phyloP scores from a whole-genome alignment of 352 stramenopile species.

The Halophytophthora batemanensis region DNA sequence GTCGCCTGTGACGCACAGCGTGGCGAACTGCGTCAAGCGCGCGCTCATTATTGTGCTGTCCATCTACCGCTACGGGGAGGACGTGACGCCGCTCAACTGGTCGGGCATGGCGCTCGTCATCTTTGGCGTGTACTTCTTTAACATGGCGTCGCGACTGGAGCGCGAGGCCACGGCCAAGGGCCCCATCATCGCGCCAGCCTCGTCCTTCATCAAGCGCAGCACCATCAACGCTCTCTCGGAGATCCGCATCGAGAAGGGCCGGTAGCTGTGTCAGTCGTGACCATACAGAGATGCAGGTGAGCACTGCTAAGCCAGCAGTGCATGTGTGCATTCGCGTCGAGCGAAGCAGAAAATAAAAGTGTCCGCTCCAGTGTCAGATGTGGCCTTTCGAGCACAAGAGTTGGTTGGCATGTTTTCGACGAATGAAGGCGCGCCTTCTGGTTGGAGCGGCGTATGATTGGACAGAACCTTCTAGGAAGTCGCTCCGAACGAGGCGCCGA shows the following conservation, averaged over 20 bases:
- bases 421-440: too few relatives aligned
- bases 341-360: too few relatives aligned
- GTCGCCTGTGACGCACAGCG: slow-evolving; percentile 88
- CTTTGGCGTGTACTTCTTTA: slow-evolving; percentile 88
- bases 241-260: slow-evolving; percentile 59
- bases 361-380: too few relatives aligned
- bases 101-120: slow-evolving; percentile 87
- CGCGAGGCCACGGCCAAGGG: slow-evolving; percentile 28
- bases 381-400: too few relatives aligned
- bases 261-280: slow-evolving; percentile 6
- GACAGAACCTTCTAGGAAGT: too few relatives aligned
- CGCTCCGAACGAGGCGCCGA: not conserved
- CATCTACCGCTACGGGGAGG: slow-evolving; percentile 88
- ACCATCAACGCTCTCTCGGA: slow-evolving; percentile 61
- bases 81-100: slow-evolving; percentile 79
- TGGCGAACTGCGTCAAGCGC: slow-evolving; percentile 90
- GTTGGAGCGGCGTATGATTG: too few relatives aligned
- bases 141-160: slow-evolving; percentile 62
- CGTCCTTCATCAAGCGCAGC: slow-evolving; percentile 39
- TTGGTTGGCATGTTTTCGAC: too few relatives aligned
- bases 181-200: slow-evolving; percentile 27
- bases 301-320: too few relatives aligned
- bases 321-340: too few relatives aligned
- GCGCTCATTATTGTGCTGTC: slow-evolving; percentile 89
- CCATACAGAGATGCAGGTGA: too few relatives aligned